A percentile compares a stretch with the other conserved stretches of the same genome.
These are phyloP conservation scores for Nephelium lappaceum DNA, from an alignment of 345 rosid genomes.

Conservation along the genomic window DNA sequence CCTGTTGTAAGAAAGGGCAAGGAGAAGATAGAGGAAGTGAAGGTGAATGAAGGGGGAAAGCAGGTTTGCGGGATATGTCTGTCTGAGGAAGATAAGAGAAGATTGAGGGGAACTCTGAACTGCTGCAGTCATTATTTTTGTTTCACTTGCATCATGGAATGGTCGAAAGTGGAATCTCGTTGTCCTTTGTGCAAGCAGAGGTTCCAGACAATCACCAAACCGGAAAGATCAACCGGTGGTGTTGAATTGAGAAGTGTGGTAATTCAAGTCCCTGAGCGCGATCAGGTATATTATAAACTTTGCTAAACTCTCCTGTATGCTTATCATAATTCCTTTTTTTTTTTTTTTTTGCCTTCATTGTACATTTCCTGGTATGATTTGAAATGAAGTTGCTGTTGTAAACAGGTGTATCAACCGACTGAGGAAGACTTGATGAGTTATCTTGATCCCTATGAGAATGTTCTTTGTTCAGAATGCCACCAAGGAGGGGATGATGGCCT, in stretches of 20 bases:
- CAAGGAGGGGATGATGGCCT: constrained; percentile 98
- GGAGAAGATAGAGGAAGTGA: constrained; percentile 72
- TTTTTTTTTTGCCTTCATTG: constrained; percentile 12
- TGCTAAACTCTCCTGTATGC: background rate
- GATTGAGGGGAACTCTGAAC: constrained; percentile 76
- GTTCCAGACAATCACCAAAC: constrained; percentile 79
- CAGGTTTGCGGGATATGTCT: constrained; percentile 94
- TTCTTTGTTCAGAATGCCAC: constrained; percentile 88
- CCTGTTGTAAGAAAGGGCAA: constrained; percentile 60
- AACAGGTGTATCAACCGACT: constrained; percentile 92
- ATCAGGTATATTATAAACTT: constrained; percentile 65
- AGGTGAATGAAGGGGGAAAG: constrained; percentile 45
- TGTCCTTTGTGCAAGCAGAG: constrained; percentile 97
- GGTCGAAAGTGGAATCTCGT: constrained; percentile 98
- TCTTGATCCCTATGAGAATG: constrained; percentile 93
- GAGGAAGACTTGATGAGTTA: constrained; percentile 98
- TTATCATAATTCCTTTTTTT: background rate
- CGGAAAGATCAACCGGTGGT: constrained; percentile 75
- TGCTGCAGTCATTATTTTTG: constrained; percentile 97
- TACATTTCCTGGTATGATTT: constrained; percentile 13
- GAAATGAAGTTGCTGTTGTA: constrained; percentile 19
- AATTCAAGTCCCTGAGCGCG: constrained; percentile 76
- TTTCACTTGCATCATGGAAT: constrained; percentile 92
- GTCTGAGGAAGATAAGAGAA: constrained; percentile 85
- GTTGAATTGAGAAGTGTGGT: constrained; percentile 76